Conservation (phyloP, 345 rosid genomes). For the Eucalyptus guilfoylei region DNA sequence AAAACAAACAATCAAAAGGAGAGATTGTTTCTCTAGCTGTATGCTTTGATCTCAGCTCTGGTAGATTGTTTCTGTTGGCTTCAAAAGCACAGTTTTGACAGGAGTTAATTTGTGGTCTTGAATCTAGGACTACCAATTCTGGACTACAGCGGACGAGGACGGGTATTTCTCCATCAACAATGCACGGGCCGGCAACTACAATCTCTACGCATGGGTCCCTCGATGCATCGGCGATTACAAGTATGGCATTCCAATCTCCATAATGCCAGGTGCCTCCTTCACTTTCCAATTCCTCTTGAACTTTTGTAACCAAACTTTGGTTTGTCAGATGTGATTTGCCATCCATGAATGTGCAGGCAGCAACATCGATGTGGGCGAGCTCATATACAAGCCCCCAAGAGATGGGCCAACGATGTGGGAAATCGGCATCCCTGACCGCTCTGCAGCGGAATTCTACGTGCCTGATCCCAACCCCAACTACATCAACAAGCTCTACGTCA, state of each 20-base stretch:
- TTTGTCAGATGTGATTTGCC: not conserved
- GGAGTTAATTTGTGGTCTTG: not conserved
- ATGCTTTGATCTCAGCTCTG: not conserved
- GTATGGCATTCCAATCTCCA: conserved; percentile 19
- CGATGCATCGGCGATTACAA: conserved; percentile 79
- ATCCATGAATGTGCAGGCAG: conserved; percentile 9
- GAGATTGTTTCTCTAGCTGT: not conserved
- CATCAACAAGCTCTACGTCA: conserved; percentile 33
- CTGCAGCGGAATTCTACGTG: conserved; percentile 48
- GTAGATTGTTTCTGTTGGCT: not conserved
- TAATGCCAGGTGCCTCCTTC: conserved; percentile 34
- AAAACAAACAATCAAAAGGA: not conserved
- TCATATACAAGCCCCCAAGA: conserved; percentile 49
- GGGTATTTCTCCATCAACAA: conserved; percentile 49
- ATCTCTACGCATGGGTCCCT: conserved; percentile 72
- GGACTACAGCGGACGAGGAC: conserved; percentile 50
- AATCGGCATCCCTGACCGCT: conserved; percentile 56
- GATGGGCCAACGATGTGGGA: conserved; percentile 66
- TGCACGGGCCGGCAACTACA: conserved; percentile 38
- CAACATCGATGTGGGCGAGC: conserved; percentile 17
- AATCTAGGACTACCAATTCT: conserved; percentile 67
- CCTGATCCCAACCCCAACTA: conserved; percentile 49
- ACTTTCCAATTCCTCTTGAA: not conserved
- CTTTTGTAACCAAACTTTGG: not conserved
- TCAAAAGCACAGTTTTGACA: not conserved